Conservation (phyloP, 805 yeast genomes). For the Saturnispora mendoncae region DNA sequence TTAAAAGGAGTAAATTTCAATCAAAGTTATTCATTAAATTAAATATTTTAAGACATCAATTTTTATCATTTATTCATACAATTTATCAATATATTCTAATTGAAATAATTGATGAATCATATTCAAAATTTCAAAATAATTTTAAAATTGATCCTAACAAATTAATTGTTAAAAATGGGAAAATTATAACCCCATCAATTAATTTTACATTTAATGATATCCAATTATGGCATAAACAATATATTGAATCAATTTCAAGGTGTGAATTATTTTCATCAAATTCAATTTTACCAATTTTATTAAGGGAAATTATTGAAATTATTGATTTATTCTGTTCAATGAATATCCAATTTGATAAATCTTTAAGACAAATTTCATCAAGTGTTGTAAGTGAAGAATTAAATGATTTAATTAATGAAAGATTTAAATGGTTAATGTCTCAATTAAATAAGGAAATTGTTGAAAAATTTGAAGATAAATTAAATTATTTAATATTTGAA, state of each 20-base stretch:
- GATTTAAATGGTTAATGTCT: slow-evolving; percentile 32
- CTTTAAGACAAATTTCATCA: neutral
- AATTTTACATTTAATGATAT: slow-evolving; percentile 43
- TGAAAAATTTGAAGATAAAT: slow-evolving; percentile 35
- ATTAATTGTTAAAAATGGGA: slow-evolving; percentile 8
- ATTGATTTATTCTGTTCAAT: slow-evolving; percentile 7
- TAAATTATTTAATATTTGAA: slow-evolving; percentile 18
- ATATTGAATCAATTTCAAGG: slow-evolving; percentile 29
- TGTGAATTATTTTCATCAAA: slow-evolving; percentile 25
- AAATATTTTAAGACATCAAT: slow-evolving; percentile 32
- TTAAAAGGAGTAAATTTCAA: slow-evolving; percentile 12
- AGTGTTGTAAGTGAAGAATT: slow-evolving; percentile 13
- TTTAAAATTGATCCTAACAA: slow-evolving; percentile 14
- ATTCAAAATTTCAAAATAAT: slow-evolving; percentile 20
- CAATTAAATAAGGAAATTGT: slow-evolving; percentile 34
- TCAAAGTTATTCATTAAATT: slow-evolving; percentile 19
- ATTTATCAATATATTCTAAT: slow-evolving; percentile 35
- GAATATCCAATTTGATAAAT: slow-evolving; percentile 2
- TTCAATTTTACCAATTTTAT: slow-evolving; percentile 8
- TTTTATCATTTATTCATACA: slow-evolving; percentile 34
- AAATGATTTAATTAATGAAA: slow-evolving; percentile 16
- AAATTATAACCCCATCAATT: slow-evolving; percentile 16
- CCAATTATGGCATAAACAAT: slow-evolving; percentile 27
- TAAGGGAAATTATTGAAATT: slow-evolving; percentile 4
- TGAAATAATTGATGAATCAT: slow-evolving; percentile 39